These are phyloP conservation scores for Pseudocercospora macadamiae DNA, from an alignment of 2,329 filamentous ascomycete species.

Conservation along the genomic window DNA sequence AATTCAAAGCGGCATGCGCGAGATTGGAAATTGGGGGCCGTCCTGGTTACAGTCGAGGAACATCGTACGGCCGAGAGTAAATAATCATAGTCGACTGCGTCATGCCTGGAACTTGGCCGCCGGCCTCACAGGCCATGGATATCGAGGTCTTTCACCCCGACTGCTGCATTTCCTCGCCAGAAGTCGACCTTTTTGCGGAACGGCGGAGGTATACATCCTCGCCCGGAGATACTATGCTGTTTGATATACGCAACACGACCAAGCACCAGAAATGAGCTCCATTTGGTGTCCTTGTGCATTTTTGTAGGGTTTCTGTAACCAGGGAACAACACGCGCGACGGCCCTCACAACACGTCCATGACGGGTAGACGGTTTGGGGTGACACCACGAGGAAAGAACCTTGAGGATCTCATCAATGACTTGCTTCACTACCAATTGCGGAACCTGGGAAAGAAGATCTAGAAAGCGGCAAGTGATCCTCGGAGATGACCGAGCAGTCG, in stretches of 20 bases:
- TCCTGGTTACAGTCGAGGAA: background rate
- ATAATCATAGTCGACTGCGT: background rate
- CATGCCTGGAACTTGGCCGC: background rate
- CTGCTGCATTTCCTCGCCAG: background rate
- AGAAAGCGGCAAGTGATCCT: background rate
- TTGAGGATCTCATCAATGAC: background rate
- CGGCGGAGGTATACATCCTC: background rate
- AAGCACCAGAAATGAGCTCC: too few species aligned
- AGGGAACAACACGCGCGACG: too few species aligned
- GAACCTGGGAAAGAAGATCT: background rate
- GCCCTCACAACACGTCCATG: too few species aligned
- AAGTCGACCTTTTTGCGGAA: background rate
- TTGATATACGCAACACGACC: too few species aligned
- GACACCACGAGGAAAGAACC: background rate
- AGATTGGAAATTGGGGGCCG: background rate
- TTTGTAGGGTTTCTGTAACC: too few species aligned
- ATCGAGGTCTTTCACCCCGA: background rate
- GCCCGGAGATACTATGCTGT: background rate
- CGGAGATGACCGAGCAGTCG: conserved; percentile 4
- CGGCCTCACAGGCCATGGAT: background rate
- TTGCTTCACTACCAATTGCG: background rate
- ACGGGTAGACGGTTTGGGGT: background rate
- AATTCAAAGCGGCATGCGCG: too few species aligned
- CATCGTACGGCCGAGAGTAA: background rate
- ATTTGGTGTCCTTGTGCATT: too few species aligned